These are phyloP conservation scores for Silene vulgaris DNA, from an alignment of 179 eudicot species.

Conservation along the genomic window DNA sequence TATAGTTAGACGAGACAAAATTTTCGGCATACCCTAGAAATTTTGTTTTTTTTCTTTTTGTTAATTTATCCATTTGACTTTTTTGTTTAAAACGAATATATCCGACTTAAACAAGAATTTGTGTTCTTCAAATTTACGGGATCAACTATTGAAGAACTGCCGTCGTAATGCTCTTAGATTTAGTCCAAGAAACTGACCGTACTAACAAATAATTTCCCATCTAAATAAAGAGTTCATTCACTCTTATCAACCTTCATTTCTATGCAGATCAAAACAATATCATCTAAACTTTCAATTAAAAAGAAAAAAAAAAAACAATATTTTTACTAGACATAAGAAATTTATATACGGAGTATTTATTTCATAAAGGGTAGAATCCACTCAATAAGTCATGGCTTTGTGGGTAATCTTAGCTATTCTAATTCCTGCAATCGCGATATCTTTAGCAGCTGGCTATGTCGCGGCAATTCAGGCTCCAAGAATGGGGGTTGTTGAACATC, in stretches of 20 bases:
- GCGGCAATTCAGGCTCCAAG: background rate
- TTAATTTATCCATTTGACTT: no score
- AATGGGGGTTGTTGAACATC: background rate
- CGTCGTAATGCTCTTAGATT: background rate
- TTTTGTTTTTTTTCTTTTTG: no score
- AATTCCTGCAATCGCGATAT: slow-evolving; percentile 7
- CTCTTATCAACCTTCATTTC: background rate
- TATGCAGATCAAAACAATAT: background rate
- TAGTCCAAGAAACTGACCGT: background rate
- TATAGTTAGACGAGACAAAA: no score
- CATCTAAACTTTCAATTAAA: background rate
- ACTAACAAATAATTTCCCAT: background rate
- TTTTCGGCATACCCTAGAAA: no score
- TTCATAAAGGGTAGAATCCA: background rate
- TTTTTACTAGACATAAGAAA: no score
- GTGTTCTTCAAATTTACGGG: background rate
- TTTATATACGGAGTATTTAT: no score
- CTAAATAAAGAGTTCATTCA: background rate
- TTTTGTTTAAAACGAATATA: no score
- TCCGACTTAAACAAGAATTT: no score
- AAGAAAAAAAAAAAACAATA: background rate
- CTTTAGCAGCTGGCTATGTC: background rate
- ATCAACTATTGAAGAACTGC: background rate
- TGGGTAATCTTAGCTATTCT: background rate
- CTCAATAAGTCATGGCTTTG: background rate